phyloP scores from a whole-genome alignment of 2,329 filamentous ascomycete genomes.

The Scytalidium lignicola region DNA sequence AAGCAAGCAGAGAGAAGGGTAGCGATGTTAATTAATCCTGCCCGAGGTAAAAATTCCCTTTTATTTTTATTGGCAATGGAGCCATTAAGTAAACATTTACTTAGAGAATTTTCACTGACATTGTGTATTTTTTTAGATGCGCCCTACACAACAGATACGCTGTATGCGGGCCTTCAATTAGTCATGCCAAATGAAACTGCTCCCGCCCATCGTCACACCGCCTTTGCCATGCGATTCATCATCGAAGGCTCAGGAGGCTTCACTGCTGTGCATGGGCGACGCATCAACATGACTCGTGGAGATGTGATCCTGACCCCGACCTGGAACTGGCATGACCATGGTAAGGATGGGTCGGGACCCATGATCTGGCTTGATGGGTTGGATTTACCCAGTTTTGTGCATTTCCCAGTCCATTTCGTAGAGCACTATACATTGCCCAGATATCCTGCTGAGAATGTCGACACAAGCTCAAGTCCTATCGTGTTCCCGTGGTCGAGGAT shows the following conservation, averaged over 20 bases:
- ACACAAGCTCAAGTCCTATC: constrained; percentile 30
- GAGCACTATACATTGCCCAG: constrained; percentile 42
- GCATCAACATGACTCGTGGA: constrained; percentile 45
- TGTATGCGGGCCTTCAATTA: constrained; percentile 52
- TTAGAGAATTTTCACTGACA: constrained; percentile 23
- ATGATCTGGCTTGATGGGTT: constrained; percentile 55
- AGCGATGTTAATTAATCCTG: constrained; percentile 37
- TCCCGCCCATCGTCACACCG: constrained; percentile 49
- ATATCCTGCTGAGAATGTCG: constrained; percentile 43
- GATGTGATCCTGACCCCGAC: constrained; percentile 53
- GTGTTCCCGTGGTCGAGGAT: constrained; percentile 38
- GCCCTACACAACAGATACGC: constrained; percentile 52
- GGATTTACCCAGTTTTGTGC: constrained; percentile 46
- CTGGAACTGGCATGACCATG: constrained; percentile 58
- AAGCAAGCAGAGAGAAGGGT: constrained; percentile 38
- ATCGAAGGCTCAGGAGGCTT: constrained; percentile 52
- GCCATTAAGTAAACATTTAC: constrained; percentile 25
- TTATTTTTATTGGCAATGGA: constrained; percentile 19
- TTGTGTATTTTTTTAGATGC: constrained; percentile 33
- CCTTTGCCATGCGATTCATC: constrained; percentile 53
- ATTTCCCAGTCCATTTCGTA: constrained; percentile 49
- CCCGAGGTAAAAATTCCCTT: constrained; percentile 28
- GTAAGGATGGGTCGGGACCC: constrained; percentile 48
- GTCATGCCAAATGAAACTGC: constrained; percentile 52
- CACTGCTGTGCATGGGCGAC: constrained; percentile 50